Conservation (phyloP, 257 asterid species). For the Capsicum pubescens region DNA sequence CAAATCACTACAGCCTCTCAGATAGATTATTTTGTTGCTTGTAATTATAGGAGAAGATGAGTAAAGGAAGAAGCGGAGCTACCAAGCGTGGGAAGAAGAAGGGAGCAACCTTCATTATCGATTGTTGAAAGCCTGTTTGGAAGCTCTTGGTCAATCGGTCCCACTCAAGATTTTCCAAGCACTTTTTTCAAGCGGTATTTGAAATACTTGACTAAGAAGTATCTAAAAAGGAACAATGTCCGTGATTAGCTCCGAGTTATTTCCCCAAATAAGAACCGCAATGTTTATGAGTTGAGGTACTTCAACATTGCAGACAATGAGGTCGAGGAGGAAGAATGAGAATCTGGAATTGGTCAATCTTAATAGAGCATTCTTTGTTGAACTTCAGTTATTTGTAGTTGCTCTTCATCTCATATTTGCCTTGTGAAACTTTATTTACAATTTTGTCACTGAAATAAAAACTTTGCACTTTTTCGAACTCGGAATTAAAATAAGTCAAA, state of each 20-base stretch:
- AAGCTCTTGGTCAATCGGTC: slow-evolving; percentile 44
- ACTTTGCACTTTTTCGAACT: not conserved
- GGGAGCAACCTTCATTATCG: slow-evolving; percentile 50
- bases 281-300: slow-evolving; percentile 55
- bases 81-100: slow-evolving; percentile 58
- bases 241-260: slow-evolving; percentile 61
- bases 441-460: slow-evolving; percentile 6
- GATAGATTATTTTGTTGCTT: not conserved
- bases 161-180: no score
- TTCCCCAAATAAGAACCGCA: slow-evolving; percentile 55
- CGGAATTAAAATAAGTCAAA: no score
- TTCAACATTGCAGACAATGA: slow-evolving; percentile 62
- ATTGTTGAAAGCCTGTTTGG: slow-evolving; percentile 58
- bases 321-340: slow-evolving; percentile 54
- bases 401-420: not conserved
- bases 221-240: slow-evolving; percentile 54
- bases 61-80: slow-evolving; percentile 40
- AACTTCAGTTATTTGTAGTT: not conserved
- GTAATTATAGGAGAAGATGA: slow-evolving; percentile 37
- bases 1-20: slow-evolving; percentile 26
- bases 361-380: not conserved
- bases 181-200: slow-evolving; percentile 34
- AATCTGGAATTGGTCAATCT: slow-evolving; percentile 7
- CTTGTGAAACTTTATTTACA: slow-evolving; percentile 9
- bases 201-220: slow-evolving; percentile 58